Evolutionary conservation across 257 asterid species (phyloP).

Genomic region (Ajuga chamaepitys): DNA sequence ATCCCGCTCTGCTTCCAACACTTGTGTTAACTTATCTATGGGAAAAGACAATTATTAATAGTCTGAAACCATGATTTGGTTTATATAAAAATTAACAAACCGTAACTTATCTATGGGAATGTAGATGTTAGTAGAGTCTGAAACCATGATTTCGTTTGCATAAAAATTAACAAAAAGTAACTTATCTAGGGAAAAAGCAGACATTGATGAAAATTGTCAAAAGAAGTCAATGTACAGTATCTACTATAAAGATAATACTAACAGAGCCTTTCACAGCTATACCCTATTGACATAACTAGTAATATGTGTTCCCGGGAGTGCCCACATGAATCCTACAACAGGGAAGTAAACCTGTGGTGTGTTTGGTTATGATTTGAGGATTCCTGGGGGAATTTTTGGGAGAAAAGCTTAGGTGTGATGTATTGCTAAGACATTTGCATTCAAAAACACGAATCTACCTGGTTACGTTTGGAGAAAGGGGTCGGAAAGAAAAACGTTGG

Average conservation of each 20-base stretch:
- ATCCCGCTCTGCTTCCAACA: conserved; percentile 88
- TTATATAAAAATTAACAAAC: background rate
- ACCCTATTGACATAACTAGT: background rate
- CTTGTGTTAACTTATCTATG: conserved; percentile 69
- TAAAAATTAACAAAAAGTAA: background rate
- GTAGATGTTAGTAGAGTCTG: too few species aligned
- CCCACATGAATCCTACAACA: background rate
- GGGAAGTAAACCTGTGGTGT: background rate
- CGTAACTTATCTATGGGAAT: too few species aligned
- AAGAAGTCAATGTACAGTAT: background rate
- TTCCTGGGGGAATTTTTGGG: too few species aligned
- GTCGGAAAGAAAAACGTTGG: too few species aligned
- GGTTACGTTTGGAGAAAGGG: too few species aligned
- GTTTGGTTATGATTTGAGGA: background rate
- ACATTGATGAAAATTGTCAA: background rate
- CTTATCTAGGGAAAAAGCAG: background rate
- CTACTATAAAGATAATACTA: background rate
- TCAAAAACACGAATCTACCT: too few species aligned
- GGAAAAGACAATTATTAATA: conserved; percentile 14
- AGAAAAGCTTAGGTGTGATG: too few species aligned
- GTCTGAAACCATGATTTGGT: background rate
- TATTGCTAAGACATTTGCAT: too few species aligned
- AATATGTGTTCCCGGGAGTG: background rate
- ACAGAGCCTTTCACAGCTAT: background rate
- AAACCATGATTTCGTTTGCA: background rate